Base-by-base conservation (phyloP, 768 basidiomycete species). In the Amylocystis lapponica region DNA sequence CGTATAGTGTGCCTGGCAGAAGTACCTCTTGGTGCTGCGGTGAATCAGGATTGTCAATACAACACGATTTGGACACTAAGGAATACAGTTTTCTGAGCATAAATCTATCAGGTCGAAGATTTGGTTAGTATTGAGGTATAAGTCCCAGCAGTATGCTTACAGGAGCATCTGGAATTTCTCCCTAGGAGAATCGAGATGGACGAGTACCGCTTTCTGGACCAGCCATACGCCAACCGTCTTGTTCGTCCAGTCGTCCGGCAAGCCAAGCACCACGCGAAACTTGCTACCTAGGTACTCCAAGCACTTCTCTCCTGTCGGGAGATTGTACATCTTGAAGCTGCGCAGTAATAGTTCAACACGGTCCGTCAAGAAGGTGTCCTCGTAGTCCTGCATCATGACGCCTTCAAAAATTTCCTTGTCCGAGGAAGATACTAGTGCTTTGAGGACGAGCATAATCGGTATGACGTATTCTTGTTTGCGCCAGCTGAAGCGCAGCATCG, bases 11-110 rank as follows among this genome's bases (percentile, higher is more conserved):
- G 23, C 96, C 96, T 1, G 96, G 96, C 5, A 98, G 79, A 11
- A 99, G 75, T 36, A 95, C 92, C 59, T 99, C 96, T 62, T 99
- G 96, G 58, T 98, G 90, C 60, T 98, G 95, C 46, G 96, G 93
- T 1, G 94, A 98, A 74, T 99, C 96, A 4, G 96, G 94, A 60
- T 98, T 98, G 67, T 99, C 96, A 39, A 86, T 75, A 54, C 86
- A 87, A 52, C 90, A 96, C 32, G 84, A 79, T 32, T 85, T 83
- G 4, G 93, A 94, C 6, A 98, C 93, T 14, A 92, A 69, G 1
- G 90, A 77, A 55, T 90, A 98, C 11, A 99, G 71, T 65, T 98
- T 99, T 49, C 93, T 85, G 23, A 98, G 73, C 96, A 98, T 98
- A 70, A 93, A 97, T 27, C 94, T 97, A 55, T 23, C 30, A 9